Evolutionary conservation across 2,329 filamentous ascomycete genomes (phyloP).

Genomic region (Penicillium brevicompactum): DNA sequence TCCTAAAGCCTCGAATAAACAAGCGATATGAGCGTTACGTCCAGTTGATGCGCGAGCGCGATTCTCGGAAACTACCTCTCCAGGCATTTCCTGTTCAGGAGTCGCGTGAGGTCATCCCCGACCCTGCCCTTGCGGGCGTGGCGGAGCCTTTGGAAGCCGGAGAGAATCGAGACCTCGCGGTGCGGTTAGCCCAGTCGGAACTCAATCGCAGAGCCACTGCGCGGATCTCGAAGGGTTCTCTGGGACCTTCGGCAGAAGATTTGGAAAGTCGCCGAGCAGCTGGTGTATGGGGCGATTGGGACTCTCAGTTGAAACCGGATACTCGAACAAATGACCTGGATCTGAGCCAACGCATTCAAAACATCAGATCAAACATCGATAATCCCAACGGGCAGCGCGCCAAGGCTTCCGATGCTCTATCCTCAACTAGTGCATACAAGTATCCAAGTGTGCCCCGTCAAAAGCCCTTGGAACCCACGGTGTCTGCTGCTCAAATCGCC

Average conservation of each 20-base stretch:
- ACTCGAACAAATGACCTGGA: slow-evolving; percentile 43
- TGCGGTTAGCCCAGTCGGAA: slow-evolving; percentile 74
- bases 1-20: slow-evolving; percentile 76
- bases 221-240: slow-evolving; percentile 56
- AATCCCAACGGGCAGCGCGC: slow-evolving; percentile 11
- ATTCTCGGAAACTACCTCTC: slow-evolving; percentile 42
- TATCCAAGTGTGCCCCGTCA: slow-evolving; percentile 48
- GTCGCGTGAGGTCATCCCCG: slow-evolving; percentile 35
- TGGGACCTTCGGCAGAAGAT: slow-evolving; percentile 52
- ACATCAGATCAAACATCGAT: slow-evolving; percentile 48
- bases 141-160: slow-evolving; percentile 67
- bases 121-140: slow-evolving; percentile 63
- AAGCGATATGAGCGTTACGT: slow-evolving; percentile 70
- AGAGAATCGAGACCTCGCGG: slow-evolving; percentile 73
- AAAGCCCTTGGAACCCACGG: slow-evolving; percentile 27
- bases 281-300: slow-evolving; percentile 58
- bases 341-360: slow-evolving; percentile 55
- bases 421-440: slow-evolving; percentile 36
- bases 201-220: slow-evolving; percentile 67
- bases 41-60: slow-evolving; percentile 51
- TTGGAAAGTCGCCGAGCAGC: slow-evolving; percentile 58
- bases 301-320: slow-evolving; percentile 44
- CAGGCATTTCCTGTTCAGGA: slow-evolving; percentile 12
- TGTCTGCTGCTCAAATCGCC: slow-evolving; percentile 21
- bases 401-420: slow-evolving; percentile 11